phyloP scores from a whole-genome alignment of 768 basidiomycete species.

The Scleroderma bovista region DNA sequence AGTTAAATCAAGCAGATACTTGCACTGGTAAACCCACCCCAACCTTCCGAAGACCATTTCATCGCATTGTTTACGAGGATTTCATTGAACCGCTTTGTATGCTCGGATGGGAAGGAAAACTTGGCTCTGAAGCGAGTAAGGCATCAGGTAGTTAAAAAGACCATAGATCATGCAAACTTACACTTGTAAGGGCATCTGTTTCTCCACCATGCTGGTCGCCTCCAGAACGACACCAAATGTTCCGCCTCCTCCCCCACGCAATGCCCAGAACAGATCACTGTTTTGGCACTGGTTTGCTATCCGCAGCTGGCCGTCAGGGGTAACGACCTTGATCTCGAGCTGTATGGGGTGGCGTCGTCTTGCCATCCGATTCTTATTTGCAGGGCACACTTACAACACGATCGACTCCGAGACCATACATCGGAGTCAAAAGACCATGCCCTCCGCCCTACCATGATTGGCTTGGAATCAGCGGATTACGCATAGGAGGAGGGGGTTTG shows the following conservation, averaged over 20 bases:
- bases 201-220: conserved; percentile 1
- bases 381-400: conserved; percentile 33
- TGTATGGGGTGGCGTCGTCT: background rate
- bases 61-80: conserved; percentile 26
- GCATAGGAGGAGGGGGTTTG: background rate
- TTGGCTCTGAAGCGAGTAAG: conserved; percentile 14
- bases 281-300: conserved; percentile 40
- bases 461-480: background rate
- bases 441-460: conserved; percentile 33
- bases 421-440: conserved; percentile 38
- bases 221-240: conserved; percentile 36
- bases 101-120: conserved; percentile 18
- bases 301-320: conserved; percentile 43
- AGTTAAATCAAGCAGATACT: conserved; percentile 20
- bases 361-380: background rate
- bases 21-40: conserved; percentile 33
- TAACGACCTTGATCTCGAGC: conserved; percentile 48
- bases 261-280: conserved; percentile 45
- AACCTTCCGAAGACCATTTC: conserved; percentile 30
- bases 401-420: conserved; percentile 43
- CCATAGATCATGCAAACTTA: background rate
- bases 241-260: conserved; percentile 44
- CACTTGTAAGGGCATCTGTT: background rate
- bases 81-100: conserved; percentile 19
- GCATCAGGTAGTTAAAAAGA: background rate